phyloP scores from a whole-genome alignment of 148 eudicot species.

The Hydrangea macrophylla region DNA sequence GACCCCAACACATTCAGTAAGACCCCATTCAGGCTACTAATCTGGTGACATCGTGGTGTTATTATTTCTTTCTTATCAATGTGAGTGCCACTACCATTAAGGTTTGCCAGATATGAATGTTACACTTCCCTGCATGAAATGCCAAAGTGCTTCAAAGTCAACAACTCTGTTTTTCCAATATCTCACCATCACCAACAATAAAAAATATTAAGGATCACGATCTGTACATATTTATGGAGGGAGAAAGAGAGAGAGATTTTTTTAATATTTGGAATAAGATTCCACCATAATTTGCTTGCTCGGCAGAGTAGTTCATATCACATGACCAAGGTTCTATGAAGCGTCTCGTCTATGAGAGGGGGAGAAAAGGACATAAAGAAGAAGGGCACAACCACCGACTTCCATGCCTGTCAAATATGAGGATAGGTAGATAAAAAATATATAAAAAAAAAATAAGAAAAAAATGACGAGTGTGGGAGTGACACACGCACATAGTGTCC shows the following conservation, averaged over 20 bases:
- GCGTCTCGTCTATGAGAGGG: background rate
- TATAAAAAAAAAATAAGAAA: no score
- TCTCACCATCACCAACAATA: background rate
- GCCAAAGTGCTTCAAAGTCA: conserved; percentile 1
- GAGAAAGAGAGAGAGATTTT: background rate
- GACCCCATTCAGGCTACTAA: background rate
- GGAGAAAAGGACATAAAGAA: background rate
- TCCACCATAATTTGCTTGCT: background rate
- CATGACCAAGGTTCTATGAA: background rate
- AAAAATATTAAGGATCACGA: background rate
- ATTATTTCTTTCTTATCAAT: background rate
- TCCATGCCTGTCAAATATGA: no score
- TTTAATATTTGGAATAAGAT: background rate
- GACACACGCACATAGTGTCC: no score
- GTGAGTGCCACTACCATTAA: background rate
- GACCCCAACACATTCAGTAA: background rate
- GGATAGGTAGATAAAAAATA: no score
- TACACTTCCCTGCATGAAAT: conserved; percentile 3
- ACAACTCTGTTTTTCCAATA: background rate
- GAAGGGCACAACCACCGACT: no score
- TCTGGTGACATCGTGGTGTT: background rate
- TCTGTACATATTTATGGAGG: background rate
- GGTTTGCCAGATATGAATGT: background rate
- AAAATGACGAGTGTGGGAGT: no score
- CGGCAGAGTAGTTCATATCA: background rate